Evolutionary conservation across 345 rosid species (phyloP), one percentile per base, ranked within the genome.

Genomic region (Arabidopsis suecica): DNA sequence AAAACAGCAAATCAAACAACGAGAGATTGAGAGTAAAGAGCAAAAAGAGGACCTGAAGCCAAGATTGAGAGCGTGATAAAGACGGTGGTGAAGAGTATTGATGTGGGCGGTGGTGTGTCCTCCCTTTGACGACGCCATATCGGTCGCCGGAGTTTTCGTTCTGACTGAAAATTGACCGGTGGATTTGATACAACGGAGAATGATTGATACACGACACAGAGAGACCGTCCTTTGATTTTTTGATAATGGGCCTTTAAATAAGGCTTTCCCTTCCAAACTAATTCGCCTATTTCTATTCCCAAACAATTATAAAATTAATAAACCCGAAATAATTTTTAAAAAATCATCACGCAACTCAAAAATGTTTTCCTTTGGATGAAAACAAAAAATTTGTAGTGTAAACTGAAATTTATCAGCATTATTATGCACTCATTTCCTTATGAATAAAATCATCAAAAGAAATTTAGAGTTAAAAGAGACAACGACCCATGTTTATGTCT

Each of bases 1-100:
- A 32, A 28, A 18, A 20, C 44, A 32, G 22, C 11, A 30, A 73
- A 63, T 42, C 64, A 54, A 7, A 22, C 14, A 65, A 32, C 4
- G 25, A 55, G 48, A 55, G 48, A 73, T 54, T 37, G 5, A 65
- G 11, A 34, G 16, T 38, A 4, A 9, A 54, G 40, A 57, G 14
- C 61, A 55, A 30, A 47, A 56, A 71, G 25, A 50, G 22, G 18
- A 78, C 81, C 81, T 78, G 82, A 68, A 67, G 33, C 82, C 82
- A 36, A 73, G 82, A 73, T 73, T 73, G 56, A 79, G 82, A 61
- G 82, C 82, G 41, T 73, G 78, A 33, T 68, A 44, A 20, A 79
- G 82, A 47, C 82, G 82, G 0, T 79, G 71, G 54, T 73, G 75
- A 36, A 79, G 82, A 25, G 82, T 68, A 48, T 61, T 79, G 40